Evolutionary conservation across 169 alveolate species (phyloP), one percentile per base, ranked within the genome.

Genomic region (Eimeria acervulina): DNA sequence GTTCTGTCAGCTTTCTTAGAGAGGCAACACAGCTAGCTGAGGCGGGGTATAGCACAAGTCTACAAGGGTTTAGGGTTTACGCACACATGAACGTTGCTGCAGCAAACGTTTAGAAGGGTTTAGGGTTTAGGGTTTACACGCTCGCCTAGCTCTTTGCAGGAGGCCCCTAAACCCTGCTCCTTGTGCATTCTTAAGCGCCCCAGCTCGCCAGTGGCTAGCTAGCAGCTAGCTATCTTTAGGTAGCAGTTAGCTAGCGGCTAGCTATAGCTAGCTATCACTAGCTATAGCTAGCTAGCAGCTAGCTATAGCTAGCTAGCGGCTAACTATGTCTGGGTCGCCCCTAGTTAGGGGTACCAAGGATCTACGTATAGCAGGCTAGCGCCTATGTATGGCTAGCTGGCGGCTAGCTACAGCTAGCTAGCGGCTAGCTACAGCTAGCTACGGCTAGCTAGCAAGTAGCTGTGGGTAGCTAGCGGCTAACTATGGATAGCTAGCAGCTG

Each of bases 341-440:
- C n/a, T n/a, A n/a, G n/a, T n/a, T n/a, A n/a, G n/a, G n/a, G n/a
- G n/a, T n/a, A n/a, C n/a, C n/a, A n/a, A n/a, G n/a, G n/a, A n/a
- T n/a, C n/a, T n/a, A n/a, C n/a, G n/a, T n/a, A n/a, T n/a, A n/a
- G n/a, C n/a, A n/a, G n/a, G n/a, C n/a, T n/a, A n/a, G n/a, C n/a
- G n/a, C n/a, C n/a, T n/a, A n/a, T n/a, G n/a, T n/a, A 23, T 63
- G 74, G 74, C 74, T 63, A 63, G 74, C 74, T n/a, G 31, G n/a
- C 31, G 31, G 74, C 36, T 63, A 63, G 74, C 74, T 63, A 23
- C 5, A 23, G 74, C 74, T 63, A 63, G 74, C 74, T 17, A 23
- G 74, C 31, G 26, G 87, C 87, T 76, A 76, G 87, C 85, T 74
- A 36, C 52, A 40, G 85, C 85, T 40, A 74, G 85, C 87, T 76